Evolutionary conservation across 345 rosid species (phyloP).

Genomic region (Salix purpurea): DNA sequence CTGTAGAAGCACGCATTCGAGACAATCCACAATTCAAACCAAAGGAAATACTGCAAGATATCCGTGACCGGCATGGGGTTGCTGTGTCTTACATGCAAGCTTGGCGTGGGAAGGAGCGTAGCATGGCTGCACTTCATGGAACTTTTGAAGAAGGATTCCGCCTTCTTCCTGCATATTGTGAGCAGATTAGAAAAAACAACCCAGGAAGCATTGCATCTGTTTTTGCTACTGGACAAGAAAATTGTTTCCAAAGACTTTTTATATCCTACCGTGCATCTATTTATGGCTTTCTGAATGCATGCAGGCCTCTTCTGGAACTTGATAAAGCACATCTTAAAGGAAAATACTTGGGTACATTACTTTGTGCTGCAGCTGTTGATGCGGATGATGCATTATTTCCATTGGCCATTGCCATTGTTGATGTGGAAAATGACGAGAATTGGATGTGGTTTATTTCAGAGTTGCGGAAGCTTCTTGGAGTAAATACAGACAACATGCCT

Average conservation of each 20-base stretch:
- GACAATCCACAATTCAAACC: conserved; percentile 98
- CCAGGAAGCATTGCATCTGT: conserved; percentile 93
- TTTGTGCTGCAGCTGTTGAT: conserved; percentile 94
- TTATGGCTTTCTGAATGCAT: conserved; percentile 82
- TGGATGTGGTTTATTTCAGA: conserved; percentile 99
- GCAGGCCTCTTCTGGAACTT: conserved; percentile 92
- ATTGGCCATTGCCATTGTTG: conserved; percentile 82
- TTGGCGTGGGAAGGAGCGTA: conserved; percentile 99
- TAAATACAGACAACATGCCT: conserved; percentile 91
- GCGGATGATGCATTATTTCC: conserved; percentile 87
- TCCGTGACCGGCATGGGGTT: conserved; percentile 94
- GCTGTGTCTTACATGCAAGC: conserved; percentile 99
- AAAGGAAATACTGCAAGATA: conserved; percentile 89
- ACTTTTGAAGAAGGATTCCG: conserved; percentile 95
- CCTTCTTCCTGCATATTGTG: conserved; percentile 87
- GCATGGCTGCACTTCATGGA: conserved; percentile 99
- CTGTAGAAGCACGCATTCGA: conserved; percentile 86
- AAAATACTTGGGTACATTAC: conserved; percentile 77
- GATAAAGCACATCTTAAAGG: conserved; percentile 92
- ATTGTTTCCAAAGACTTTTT: conserved; percentile 93
- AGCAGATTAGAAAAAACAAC: conserved; percentile 71
- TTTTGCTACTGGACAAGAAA: conserved; percentile 74
- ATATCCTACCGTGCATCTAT: conserved; percentile 83
- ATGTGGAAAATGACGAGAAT: conserved; percentile 74
- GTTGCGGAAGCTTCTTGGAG: conserved; percentile 88